phyloP scores from a whole-genome alignment of 164 flowering plant genomes.

The Amborella trichopoda region DNA sequence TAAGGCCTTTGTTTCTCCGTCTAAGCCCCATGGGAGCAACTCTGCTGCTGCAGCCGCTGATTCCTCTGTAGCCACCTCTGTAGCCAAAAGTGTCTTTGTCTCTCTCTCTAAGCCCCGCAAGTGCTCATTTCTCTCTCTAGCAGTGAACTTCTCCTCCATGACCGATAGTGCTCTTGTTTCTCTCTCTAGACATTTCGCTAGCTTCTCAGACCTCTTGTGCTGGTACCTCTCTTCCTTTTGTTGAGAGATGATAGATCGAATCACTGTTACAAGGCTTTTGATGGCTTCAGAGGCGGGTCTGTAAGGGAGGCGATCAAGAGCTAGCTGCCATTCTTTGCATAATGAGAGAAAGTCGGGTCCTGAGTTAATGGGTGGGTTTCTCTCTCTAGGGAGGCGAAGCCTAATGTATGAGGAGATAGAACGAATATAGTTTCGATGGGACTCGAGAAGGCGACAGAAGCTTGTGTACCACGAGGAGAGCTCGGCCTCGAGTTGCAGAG shows the following conservation, averaged over 20 bases:
- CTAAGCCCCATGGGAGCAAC: too few relatives aligned
- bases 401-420: slow-evolving; percentile 52
- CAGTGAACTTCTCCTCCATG: slow-evolving; percentile 46
- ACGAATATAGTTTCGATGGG: slow-evolving; percentile 43
- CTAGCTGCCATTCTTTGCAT: slow-evolving; percentile 54
- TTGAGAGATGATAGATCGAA: slow-evolving; percentile 49
- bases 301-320: slow-evolving; percentile 49
- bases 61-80: too few relatives aligned
- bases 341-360: slow-evolving; percentile 27
- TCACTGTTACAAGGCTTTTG: slow-evolving; percentile 34
- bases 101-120: too few relatives aligned
- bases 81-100: too few relatives aligned
- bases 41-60: too few relatives aligned
- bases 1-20: too few relatives aligned
- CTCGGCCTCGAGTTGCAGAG: slow-evolving; percentile 62
- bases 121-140: too few relatives aligned
- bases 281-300: slow-evolving; percentile 75
- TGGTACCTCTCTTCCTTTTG: slow-evolving; percentile 44
- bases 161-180: slow-evolving; percentile 31
- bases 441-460: slow-evolving; percentile 48
- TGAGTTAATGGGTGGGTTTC: slow-evolving; percentile 14
- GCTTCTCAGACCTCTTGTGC: slow-evolving; percentile 32
- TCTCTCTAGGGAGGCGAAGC: slow-evolving; percentile 31
- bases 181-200: slow-evolving; percentile 47
- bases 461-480: slow-evolving; percentile 47